Base-by-base conservation (phyloP, 768 basidiomycete species). In the Ramaria sp. region DNA sequence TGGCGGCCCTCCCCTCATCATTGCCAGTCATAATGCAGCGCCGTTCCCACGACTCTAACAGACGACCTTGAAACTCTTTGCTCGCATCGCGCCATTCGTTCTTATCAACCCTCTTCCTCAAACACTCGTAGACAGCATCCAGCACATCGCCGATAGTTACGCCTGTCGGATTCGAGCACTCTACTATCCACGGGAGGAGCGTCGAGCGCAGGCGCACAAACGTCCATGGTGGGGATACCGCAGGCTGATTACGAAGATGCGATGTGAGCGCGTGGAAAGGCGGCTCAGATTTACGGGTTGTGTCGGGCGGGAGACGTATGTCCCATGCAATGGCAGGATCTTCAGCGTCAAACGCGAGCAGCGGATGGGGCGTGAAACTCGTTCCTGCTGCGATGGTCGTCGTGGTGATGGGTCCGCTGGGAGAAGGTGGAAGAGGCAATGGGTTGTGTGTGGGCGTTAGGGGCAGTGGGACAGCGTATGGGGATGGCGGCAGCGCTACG, bases 201-300 rank as follows among this genome's bases (percentile, higher is more conserved):
- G 43, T 15, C n/a, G 30, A 57, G 10, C 37, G 45, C 24, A 57
- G 24, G 17, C 55, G 55, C 11, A 57, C 42, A n/a, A 57, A 57
- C 12, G 55, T 57, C 55, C 55, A 57, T 19, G 55, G 55, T 6
- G 55, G 55, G 15, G 55, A 57, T 13, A 57, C 37, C 19, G 55
- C 55, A 19, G 45, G 46, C 31, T 57, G 31, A 30, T 39, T 20
- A 4, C 49, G 55, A 6, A n/a, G 31, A 20, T 30, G 46, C 15
- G 11, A 0, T 9, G 45, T 22, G 17, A 57, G 30, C n/a, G 10
- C 10, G 22, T 27, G 42, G 20, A 30, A 49, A 37, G 20, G 45
- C 37, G 46, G 31, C 31, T 57, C 20, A 12, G 45, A 33, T n/a
- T 27, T 49, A 19, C 55, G 55, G 42, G 20, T 37, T 1, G 27